Conservation (phyloP, 257 asterid genomes). For the Plantago major region DNA sequence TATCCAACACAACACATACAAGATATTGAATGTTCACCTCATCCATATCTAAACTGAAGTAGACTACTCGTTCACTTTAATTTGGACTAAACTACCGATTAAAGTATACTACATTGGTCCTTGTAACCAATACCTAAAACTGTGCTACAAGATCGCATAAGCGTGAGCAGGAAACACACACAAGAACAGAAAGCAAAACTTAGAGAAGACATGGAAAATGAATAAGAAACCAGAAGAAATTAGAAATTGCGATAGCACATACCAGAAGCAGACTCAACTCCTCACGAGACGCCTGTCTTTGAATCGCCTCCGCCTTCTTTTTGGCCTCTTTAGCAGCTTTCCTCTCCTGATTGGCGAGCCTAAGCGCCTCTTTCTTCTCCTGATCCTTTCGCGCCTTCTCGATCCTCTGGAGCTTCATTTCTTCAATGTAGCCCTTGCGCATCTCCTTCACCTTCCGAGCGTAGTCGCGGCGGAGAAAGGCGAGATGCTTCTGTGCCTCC, state of each 20-base stretch:
- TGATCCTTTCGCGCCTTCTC: conserved; percentile 61
- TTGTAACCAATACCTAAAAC: too few relatives aligned
- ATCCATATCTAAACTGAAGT: too few relatives aligned
- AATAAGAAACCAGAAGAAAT: too few relatives aligned
- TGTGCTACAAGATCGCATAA: too few relatives aligned
- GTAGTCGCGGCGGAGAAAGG: conserved; percentile 65
- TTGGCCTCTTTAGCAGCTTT: conserved; percentile 67
- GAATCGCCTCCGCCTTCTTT: conserved; percentile 70
- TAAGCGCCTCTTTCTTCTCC: conserved; percentile 61
- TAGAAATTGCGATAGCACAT: conserved; percentile 10
- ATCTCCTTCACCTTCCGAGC: conserved; percentile 49
- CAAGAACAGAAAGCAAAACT: too few relatives aligned
- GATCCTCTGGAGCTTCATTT: conserved; percentile 69
- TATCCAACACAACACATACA: too few relatives aligned
- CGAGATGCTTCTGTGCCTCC: conserved; percentile 61
- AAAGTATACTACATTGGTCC: too few relatives aligned
- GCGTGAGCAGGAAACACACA: too few relatives aligned
- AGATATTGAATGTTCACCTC: too few relatives aligned
- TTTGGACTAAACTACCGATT: too few relatives aligned
- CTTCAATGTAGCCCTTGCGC: conserved; percentile 57
- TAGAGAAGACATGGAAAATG: too few relatives aligned
- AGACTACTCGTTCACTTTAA: too few relatives aligned
- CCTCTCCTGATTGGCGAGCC: conserved; percentile 71
- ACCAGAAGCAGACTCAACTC: conserved; percentile 65
- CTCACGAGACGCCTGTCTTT: conserved; percentile 57